phyloP scores from a whole-genome alignment of 352 stramenopile genomes.

The Globisporangium ultimum region DNA sequence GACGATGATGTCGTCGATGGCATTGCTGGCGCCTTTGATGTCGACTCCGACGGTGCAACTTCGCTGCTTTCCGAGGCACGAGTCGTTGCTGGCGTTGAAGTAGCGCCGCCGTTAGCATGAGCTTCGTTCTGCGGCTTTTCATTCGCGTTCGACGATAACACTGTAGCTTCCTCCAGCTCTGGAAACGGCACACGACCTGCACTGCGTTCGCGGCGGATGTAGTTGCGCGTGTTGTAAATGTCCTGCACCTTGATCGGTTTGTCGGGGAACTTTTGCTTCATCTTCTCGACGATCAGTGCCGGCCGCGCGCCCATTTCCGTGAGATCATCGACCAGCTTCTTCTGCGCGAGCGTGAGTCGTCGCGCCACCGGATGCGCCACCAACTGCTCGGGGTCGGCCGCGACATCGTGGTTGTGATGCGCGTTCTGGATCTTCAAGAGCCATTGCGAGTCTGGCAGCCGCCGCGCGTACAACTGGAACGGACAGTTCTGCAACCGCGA shows the following conservation, averaged over 20 bases:
- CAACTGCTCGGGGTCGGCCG: constrained; percentile 19
- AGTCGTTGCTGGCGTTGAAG: background rate
- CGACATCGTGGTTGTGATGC: constrained; percentile 31
- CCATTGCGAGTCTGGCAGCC: constrained; percentile 23
- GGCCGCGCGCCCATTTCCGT: constrained; percentile 30
- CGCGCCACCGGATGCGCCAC: constrained; percentile 26
- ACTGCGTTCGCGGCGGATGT: constrained; percentile 33
- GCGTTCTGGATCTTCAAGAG: constrained; percentile 30
- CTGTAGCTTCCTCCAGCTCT: background rate
- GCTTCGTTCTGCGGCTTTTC: background rate
- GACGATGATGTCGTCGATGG: background rate
- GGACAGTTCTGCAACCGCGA: constrained; percentile 35
- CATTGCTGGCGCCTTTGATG: background rate
- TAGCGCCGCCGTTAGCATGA: background rate
- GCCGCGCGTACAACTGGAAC: constrained; percentile 39
- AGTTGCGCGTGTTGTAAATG: constrained; percentile 53
- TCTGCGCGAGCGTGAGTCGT: constrained; percentile 33
- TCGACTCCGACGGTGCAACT: background rate
- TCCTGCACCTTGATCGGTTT: constrained; percentile 47
- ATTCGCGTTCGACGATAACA: background rate
- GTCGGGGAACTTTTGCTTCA: constrained; percentile 34
- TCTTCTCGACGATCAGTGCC: constrained; percentile 31
- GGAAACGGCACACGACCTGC: constrained; percentile 31
- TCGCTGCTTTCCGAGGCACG: background rate
- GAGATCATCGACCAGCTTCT: constrained; percentile 33